A percentile compares a stretch with the other conserved stretches of the same genome.
Conservation (phyloP, 169 alveolate species). For the Plasmodium malariae region DNA sequence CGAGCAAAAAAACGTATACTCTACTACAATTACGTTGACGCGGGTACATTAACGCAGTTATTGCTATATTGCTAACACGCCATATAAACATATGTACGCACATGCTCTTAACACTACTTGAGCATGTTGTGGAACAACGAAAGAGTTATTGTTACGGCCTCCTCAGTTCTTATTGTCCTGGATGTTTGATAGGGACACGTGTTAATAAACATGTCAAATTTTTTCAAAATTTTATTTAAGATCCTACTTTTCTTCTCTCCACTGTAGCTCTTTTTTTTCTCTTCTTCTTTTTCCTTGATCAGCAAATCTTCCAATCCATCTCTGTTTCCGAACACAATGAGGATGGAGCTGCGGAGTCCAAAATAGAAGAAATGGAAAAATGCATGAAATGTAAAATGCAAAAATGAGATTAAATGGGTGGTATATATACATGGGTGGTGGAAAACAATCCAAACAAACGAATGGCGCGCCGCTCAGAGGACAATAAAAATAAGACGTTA, state of each 20-base stretch:
- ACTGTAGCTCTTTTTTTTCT: conserved; percentile 20
- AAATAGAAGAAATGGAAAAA: neutral
- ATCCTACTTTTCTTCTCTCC: conserved; percentile 26
- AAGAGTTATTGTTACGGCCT: conserved; percentile 93
- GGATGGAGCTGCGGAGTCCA: conserved; percentile 36
- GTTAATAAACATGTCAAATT: conserved; percentile 92
- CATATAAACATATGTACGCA: too few relatives aligned
- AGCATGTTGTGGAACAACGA: conserved; percentile 74
- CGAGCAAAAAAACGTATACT: too few relatives aligned
- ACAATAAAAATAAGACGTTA: too few relatives aligned
- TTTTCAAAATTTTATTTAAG: conserved; percentile 78
- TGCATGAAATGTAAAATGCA: too few relatives aligned
- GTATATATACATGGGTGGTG: too few relatives aligned
- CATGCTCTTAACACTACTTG: too few relatives aligned
- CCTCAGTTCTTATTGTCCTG: conserved; percentile 97
- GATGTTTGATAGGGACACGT: conserved; percentile 94
- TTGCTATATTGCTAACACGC: too few relatives aligned
- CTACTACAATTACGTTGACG: too few relatives aligned
- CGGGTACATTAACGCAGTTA: too few relatives aligned
- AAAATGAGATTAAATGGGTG: too few relatives aligned
- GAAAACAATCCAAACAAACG: too few relatives aligned
- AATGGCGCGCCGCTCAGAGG: too few relatives aligned
- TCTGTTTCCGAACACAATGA: conserved; percentile 64
- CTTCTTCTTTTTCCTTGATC: conserved; percentile 35
- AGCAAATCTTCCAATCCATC: conserved; percentile 56